Evolutionary conservation across 352 stramenopile genomes (phyloP).

Genomic region (Paralagenidium karlingii): DNA sequence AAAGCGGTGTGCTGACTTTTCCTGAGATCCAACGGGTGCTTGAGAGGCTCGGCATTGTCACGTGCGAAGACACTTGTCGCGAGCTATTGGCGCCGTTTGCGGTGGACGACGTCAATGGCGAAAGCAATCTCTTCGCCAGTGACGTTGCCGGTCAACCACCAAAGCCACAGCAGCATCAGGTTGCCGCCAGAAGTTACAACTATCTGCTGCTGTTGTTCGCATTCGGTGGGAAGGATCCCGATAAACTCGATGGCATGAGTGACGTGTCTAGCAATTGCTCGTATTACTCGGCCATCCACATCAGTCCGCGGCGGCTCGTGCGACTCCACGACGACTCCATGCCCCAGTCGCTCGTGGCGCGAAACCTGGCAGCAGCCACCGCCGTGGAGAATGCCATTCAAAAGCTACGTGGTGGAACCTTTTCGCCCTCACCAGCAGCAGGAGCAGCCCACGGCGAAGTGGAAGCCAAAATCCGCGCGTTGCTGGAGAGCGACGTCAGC

Average conservation of each 20-base stretch:
- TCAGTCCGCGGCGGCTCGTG: conserved; percentile 33
- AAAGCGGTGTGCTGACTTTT: conserved; percentile 36
- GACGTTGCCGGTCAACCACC: conserved; percentile 15
- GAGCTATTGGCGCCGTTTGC: conserved; percentile 33
- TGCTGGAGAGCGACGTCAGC: no score
- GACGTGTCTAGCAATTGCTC: conserved; percentile 65
- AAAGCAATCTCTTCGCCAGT: no score
- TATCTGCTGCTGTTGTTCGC: conserved; percentile 56
- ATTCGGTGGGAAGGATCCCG: conserved; percentile 40
- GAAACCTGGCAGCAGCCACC: conserved; percentile 19
- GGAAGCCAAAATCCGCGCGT: conserved; percentile 47
- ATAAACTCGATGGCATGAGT: conserved; percentile 46
- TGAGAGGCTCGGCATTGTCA: conserved; percentile 30
- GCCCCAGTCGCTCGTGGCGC: conserved; percentile 10
- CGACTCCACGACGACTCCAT: conserved; percentile 7
- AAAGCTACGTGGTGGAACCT: conserved; percentile 7
- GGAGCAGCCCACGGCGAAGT: conserved; percentile 24
- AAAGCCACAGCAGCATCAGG: no score
- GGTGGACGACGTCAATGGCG: conserved; percentile 35
- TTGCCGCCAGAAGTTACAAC: no score
- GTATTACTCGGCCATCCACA: conserved; percentile 62
- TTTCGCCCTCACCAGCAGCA: conserved; percentile 14
- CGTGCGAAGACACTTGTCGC: conserved; percentile 23
- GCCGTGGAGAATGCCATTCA: conserved; percentile 37
- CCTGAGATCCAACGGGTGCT: conserved; percentile 44